Evolutionary conservation across 331 rosid genomes (phyloP), one percentile per base, ranked within the genome.

Genomic region (Quercus lobata): DNA sequence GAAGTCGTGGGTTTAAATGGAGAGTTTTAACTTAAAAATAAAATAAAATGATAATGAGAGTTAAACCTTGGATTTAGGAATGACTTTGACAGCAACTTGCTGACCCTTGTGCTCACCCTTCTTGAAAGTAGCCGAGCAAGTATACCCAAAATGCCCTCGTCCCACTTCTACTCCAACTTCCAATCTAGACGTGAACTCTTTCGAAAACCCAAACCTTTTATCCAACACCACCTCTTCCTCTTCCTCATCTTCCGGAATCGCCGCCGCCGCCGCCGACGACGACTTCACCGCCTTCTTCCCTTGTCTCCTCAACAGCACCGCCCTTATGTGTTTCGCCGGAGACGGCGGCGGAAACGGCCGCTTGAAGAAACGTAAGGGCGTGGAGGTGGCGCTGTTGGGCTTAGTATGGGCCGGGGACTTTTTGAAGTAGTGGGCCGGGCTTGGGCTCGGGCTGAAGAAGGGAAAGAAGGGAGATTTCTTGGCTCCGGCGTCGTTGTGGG

Each of bases 101-200:
- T 88, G 92, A 65, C 97, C 99, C 86, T 92, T 96, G 25, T 79
- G 84, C 84, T 96, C 99, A 24, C 98, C 99, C 84, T 93, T 96
- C 86, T 93, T 96, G 89, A 88, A 93, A 86, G 76, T 90, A 70
- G 99, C 99, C 82, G 98, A 88, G 81, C 97, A 96, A 83, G 99
- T 96, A 85, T 96, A 96, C 85, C 99, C 99, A 88, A 96, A 96
- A 92, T 96, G 99, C 84, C 99, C 99, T 75, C 97, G 89, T 16
- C 99, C 99, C 76, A 96, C 91, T 80, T 96, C 99, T 57, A 92
- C 97, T 57, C 97, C 98, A 18, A 96, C 90, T 84, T 96, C 99
- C 77, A 93, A 69, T 86, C 89, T 84, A 68, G 90, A 91, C 24
- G 81, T 84, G 30, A 96, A 82, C 89, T 96, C 98, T 65, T 96